Conservation (phyloP, 2,329 filamentous ascomycete species). For the Colletotrichum echinochloae region DNA sequence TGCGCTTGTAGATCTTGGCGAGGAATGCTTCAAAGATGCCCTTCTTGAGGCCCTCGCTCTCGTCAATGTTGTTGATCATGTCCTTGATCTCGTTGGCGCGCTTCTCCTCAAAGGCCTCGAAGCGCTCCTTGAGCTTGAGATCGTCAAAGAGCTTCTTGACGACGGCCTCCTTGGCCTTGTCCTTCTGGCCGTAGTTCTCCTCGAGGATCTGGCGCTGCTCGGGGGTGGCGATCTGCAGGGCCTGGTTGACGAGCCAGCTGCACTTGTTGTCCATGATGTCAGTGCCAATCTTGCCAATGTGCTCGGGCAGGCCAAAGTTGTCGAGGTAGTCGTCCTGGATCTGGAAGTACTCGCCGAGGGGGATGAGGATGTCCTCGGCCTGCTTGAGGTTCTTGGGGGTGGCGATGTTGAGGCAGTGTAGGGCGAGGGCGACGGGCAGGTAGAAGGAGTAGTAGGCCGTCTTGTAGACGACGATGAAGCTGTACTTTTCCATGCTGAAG, state of each 20-base stretch:
- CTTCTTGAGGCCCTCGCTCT: constrained; percentile 90
- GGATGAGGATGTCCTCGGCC: constrained; percentile 91
- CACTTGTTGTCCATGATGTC: constrained; percentile 99
- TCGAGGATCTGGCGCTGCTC: constrained; percentile 91
- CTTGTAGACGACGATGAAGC: constrained; percentile 99
- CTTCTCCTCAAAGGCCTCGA: constrained; percentile 91
- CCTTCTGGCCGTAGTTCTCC: constrained; percentile 94
- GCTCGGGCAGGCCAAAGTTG: constrained; percentile 91
- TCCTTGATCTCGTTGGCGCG: constrained; percentile 80
- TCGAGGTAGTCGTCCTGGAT: constrained; percentile 99
- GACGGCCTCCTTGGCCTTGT: constrained; percentile 82
- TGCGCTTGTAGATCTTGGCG: constrained; percentile 97
- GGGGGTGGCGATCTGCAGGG: constrained; percentile 80
- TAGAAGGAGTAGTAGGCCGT: constrained; percentile 99
- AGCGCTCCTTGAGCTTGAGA: constrained; percentile 83
- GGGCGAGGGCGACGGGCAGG: constrained; percentile 90
- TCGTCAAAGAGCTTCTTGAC: constrained; percentile 93
- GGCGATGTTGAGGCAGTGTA: constrained; percentile 87
- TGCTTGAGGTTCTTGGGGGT: constrained; percentile 90
- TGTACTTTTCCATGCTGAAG: constrained; percentile 95
- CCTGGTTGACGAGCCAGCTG: constrained; percentile 97
- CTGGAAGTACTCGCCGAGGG: constrained; percentile 99
- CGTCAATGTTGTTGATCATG: constrained; percentile 84
- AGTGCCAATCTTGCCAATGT: constrained; percentile 98
- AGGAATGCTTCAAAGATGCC: constrained; percentile 90